phyloP scores from a whole-genome alignment of 352 stramenopile species.

The Phytophthora boehmeriae region DNA sequence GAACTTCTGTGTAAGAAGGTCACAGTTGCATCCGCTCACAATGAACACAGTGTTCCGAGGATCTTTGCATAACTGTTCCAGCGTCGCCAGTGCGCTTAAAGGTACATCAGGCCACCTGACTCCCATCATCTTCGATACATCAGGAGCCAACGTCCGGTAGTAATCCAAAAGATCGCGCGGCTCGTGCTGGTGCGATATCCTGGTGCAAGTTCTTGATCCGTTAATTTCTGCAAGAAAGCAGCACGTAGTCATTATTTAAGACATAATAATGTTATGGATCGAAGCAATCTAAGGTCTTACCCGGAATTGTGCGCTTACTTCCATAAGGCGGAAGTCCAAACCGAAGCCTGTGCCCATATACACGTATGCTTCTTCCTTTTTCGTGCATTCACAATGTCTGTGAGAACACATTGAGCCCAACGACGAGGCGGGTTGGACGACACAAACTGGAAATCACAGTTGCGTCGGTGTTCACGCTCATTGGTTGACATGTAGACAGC shows the following conservation, averaged over 20 bases:
- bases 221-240: slow-evolving; percentile 60
- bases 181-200: slow-evolving; percentile 71
- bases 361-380: slow-evolving; percentile 83
- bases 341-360: slow-evolving; percentile 95
- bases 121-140: slow-evolving; percentile 84
- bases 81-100: slow-evolving; percentile 67
- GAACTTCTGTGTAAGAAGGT: slow-evolving; percentile 95
- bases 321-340: slow-evolving; percentile 95
- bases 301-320: slow-evolving; percentile 93
- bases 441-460: slow-evolving; percentile 84
- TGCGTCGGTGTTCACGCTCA: slow-evolving; percentile 71
- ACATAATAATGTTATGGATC: background rate
- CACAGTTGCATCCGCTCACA: slow-evolving; percentile 96
- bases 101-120: slow-evolving; percentile 82
- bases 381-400: slow-evolving; percentile 75
- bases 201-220: slow-evolving; percentile 63
- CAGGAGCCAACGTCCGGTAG: slow-evolving; percentile 96
- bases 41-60: slow-evolving; percentile 98
- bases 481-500: slow-evolving; percentile 77
- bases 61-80: slow-evolving; percentile 94
- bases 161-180: slow-evolving; percentile 98
- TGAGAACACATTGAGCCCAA: slow-evolving; percentile 78
- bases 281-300: slow-evolving; percentile 38
- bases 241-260: too few species aligned
- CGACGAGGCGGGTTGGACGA: slow-evolving; percentile 66